Percentiles rank a stretch among this genome's conserved stretches.
These are phyloP conservation scores for Aurantiochytrium sp. DNA, from an alignment of 108 stramenopile species.

Conservation along the genomic window DNA sequence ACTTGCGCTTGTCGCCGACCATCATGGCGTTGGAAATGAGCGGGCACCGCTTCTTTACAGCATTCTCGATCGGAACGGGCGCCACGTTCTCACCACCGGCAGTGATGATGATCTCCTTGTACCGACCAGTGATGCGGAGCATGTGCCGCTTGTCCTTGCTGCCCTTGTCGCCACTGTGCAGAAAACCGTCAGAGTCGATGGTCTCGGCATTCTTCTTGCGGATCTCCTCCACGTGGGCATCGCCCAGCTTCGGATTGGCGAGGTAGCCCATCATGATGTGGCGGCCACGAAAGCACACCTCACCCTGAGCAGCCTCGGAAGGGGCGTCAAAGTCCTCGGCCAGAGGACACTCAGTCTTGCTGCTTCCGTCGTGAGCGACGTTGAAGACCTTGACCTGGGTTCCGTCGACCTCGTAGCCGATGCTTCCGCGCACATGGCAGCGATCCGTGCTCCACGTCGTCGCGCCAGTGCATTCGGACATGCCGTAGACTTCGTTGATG, in stretches of 20 bases:
- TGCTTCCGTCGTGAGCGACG: background rate
- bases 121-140: slow-evolving; percentile 29
- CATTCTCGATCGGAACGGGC: slow-evolving; percentile 52
- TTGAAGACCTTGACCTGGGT: background rate
- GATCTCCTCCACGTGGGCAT: slow-evolving; percentile 24
- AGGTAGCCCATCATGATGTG: slow-evolving; percentile 72
- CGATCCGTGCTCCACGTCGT: slow-evolving; percentile 37
- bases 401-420: background rate
- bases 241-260: slow-evolving; percentile 11
- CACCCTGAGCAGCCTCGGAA: slow-evolving; percentile 14
- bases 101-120: slow-evolving; percentile 43
- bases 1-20: slow-evolving; percentile 53
- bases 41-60: slow-evolving; percentile 34
- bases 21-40: slow-evolving; percentile 45
- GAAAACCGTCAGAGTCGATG: slow-evolving; percentile 57
- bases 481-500: slow-evolving; percentile 59
- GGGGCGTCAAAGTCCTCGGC: background rate
- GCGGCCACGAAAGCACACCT: slow-evolving; percentile 58
- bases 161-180: slow-evolving; percentile 57
- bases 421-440: slow-evolving; percentile 21
- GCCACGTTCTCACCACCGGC: slow-evolving; percentile 52
- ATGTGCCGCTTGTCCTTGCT: background rate
- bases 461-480: slow-evolving; percentile 64
- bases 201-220: slow-evolving; percentile 54
- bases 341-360: background rate